These are phyloP conservation scores for Colletotrichum scovillei DNA, from an alignment of 2,329 filamentous ascomycete species.

Conservation along the genomic window DNA sequence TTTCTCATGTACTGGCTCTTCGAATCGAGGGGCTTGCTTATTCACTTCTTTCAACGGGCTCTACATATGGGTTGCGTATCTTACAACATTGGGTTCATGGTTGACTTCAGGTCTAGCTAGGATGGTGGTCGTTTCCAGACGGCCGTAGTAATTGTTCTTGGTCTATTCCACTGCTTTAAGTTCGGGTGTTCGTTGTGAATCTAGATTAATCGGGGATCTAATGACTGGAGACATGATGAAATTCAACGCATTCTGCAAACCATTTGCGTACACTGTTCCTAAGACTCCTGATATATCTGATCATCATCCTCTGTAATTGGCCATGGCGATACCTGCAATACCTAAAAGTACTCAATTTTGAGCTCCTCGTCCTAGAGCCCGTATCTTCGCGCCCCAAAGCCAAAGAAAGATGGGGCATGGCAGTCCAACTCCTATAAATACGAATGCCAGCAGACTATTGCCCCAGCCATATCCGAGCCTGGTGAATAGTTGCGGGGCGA, in stretches of 20 bases:
- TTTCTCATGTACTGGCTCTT: neutral
- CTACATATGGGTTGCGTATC: neutral
- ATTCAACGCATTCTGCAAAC: neutral
- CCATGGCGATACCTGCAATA: neutral
- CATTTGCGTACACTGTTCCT: neutral
- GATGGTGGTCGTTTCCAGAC: neutral
- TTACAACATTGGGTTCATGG: neutral
- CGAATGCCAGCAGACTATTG: constrained; percentile 52
- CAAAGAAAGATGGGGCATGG: constrained; percentile 2
- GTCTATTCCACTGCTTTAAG: neutral
- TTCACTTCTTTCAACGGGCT: neutral
- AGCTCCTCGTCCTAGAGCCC: neutral
- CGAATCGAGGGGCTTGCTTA: neutral
- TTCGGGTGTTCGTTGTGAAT: neutral
- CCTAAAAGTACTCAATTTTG: neutral
- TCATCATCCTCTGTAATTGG: too few species aligned
- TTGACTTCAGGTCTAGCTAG: neutral
- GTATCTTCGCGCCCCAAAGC: neutral
- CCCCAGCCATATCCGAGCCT: constrained; percentile 58
- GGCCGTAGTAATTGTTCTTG: neutral
- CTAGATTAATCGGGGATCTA: neutral
- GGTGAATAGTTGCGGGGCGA: constrained; percentile 54
- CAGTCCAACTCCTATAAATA: constrained; percentile 38
- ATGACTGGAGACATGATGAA: neutral
- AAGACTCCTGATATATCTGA: too few species aligned